Percentiles rank a stretch among this genome's conserved stretches.
phyloP scores from a whole-genome alignment of 1,139 yeast genomes.

The Debaryomyces singareniensis region DNA sequence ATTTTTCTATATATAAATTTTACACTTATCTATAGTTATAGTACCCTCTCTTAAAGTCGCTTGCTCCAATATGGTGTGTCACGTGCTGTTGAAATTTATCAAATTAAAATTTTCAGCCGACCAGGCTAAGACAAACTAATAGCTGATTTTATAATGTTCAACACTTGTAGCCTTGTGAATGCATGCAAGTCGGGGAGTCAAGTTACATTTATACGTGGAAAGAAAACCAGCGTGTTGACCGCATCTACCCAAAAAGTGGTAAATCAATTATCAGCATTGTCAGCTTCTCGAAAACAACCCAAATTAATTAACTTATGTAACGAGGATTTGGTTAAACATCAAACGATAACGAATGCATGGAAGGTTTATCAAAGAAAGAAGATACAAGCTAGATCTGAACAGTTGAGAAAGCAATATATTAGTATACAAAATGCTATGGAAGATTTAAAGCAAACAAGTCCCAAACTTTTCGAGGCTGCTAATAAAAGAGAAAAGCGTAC shows the following conservation, averaged over 20 bases:
- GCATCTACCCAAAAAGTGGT: slow-evolving; percentile 62
- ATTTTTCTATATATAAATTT: too few species aligned
- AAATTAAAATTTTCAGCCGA: too few species aligned
- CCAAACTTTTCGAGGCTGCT: slow-evolving; percentile 48
- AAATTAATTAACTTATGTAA: slow-evolving; percentile 64
- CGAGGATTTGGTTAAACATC: slow-evolving; percentile 84
- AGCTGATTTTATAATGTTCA: too few species aligned
- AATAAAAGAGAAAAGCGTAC: slow-evolving; percentile 40
- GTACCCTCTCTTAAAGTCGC: too few species aligned
- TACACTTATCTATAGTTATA: too few species aligned
- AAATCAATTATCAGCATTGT: slow-evolving; percentile 75
- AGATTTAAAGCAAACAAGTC: slow-evolving; percentile 47
- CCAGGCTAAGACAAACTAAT: too few species aligned
- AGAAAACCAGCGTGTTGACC: slow-evolving; percentile 32
- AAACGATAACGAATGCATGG: slow-evolving; percentile 85
- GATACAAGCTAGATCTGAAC: slow-evolving; percentile 34
- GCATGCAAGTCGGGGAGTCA: background rate
- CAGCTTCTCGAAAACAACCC: slow-evolving; percentile 87
- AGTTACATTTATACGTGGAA: slow-evolving; percentile 27
- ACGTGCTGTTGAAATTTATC: too few species aligned
- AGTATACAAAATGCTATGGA: slow-evolving; percentile 70
- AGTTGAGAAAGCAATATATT: slow-evolving; percentile 56
- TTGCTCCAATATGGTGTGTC: too few species aligned
- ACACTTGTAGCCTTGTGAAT: too few species aligned
- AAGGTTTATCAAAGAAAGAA: slow-evolving; percentile 48